Percentiles rank a stretch among this genome's conserved stretches.
Conservation (phyloP, 2,329 filamentous ascomycete species). For the Neofusicoccum cordaticola region DNA sequence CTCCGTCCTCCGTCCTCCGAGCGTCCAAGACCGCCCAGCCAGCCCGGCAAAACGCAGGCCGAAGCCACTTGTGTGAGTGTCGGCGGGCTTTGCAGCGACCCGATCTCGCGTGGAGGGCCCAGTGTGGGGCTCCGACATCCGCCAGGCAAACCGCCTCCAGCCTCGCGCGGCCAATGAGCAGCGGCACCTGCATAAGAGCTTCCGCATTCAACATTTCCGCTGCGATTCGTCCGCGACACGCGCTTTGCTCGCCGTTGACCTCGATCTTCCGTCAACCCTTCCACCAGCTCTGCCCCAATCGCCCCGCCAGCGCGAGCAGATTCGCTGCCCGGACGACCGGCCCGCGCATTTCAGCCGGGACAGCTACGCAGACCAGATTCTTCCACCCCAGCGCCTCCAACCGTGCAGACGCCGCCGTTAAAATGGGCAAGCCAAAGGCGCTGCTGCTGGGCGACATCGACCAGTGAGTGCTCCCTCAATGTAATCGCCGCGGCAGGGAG, state of each 20-base stretch:
- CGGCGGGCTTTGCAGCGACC: conserved; percentile 4
- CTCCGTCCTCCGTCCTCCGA: too few relatives aligned
- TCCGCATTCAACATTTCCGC: not conserved
- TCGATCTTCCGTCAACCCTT: not conserved
- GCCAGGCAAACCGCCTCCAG: not conserved
- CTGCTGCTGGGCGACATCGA: conserved; percentile 63
- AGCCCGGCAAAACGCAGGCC: not conserved
- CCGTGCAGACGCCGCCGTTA: not conserved
- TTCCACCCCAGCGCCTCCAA: not conserved
- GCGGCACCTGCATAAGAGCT: not conserved
- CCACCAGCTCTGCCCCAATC: not conserved
- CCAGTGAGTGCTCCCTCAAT: conserved; percentile 51
- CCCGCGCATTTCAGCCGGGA: not conserved
- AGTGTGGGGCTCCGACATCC: conserved; percentile 3
- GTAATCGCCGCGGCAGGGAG: not conserved
- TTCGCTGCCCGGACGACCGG: not conserved
- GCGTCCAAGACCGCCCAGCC: not conserved
- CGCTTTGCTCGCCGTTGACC: not conserved
- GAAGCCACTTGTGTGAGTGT: not conserved
- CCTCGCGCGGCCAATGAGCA: not conserved
- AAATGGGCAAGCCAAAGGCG: conserved; percentile 54
- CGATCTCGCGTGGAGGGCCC: conserved; percentile 9
- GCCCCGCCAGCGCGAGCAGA: too few relatives aligned
- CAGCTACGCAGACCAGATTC: not conserved
- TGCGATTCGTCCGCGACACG: not conserved